phyloP scores from a whole-genome alignment of 1,284 basidiomycete species.

The Baeospora myosura region DNA sequence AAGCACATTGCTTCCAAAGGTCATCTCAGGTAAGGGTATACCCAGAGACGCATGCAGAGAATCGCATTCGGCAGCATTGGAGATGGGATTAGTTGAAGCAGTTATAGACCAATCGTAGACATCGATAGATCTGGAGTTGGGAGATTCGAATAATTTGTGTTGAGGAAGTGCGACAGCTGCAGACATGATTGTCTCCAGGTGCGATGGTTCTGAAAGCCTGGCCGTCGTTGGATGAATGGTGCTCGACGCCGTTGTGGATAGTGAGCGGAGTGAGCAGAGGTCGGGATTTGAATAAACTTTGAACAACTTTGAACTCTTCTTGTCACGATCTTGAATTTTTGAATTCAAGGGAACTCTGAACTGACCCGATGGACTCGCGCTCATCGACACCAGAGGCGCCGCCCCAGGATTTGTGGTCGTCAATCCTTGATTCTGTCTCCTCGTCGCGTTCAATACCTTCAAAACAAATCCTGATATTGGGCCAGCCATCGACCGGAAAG shows the following conservation, averaged over 20 bases:
- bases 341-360: too few species aligned
- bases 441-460: conserved; percentile 77
- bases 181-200: conserved; percentile 25
- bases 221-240: not conserved
- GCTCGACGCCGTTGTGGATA: not conserved
- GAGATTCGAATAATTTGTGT: conserved; percentile 58
- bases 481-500: conserved; percentile 72
- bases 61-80: conserved; percentile 70
- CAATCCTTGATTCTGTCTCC: conserved; percentile 84
- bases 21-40: conserved; percentile 94
- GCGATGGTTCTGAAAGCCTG: conserved; percentile 2
- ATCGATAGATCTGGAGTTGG: conserved; percentile 59
- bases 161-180: conserved; percentile 43
- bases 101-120: conserved; percentile 60
- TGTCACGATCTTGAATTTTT: conserved; percentile 2
- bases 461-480: conserved; percentile 79
- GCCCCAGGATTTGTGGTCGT: conserved; percentile 82
- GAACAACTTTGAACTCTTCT: too few species aligned
- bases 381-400: conserved; percentile 60
- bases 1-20: conserved; percentile 84
- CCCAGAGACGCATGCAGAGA: conserved; percentile 56
- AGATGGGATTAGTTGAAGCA: conserved; percentile 63
- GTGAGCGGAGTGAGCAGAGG: not conserved
- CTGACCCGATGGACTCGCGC: conserved; percentile 35
- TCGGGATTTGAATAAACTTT: conserved; percentile 9